These are phyloP conservation scores for Volvox reticuliferus DNA, from an alignment of 139 green algal species.

Conservation along the genomic window DNA sequence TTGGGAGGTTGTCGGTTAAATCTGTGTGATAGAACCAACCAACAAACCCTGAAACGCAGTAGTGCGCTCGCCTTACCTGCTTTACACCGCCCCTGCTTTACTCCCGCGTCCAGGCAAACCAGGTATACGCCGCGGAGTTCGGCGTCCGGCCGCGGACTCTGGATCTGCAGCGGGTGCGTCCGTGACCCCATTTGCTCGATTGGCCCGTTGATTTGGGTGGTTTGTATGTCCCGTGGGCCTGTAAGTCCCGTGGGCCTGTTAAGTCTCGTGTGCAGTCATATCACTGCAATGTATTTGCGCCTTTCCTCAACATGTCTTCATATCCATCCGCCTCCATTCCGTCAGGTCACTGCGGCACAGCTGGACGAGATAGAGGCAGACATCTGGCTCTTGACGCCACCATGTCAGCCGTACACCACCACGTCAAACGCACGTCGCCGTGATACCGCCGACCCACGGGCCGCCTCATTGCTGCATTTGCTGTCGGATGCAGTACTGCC, in stretches of 20 bases:
- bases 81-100: neutral
- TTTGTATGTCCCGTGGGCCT: too few species aligned
- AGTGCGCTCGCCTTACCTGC: neutral
- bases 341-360: slow-evolving; percentile 17
- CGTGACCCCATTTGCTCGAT: too few species aligned
- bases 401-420: slow-evolving; percentile 87
- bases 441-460: slow-evolving; percentile 32
- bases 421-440: neutral
- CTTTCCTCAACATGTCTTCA: too few species aligned
- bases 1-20: too few species aligned
- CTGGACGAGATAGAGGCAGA: slow-evolving; percentile 64
- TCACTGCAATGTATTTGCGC: too few species aligned
- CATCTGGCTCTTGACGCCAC: slow-evolving; percentile 77
- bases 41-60: too few species aligned
- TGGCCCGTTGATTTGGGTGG: too few species aligned
- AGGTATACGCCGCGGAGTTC: slow-evolving; percentile 77
- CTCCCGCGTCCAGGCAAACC: slow-evolving; percentile 69
- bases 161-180: slow-evolving; percentile 40
- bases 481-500: neutral
- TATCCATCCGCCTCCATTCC: too few species aligned
- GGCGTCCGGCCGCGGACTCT: slow-evolving; percentile 13
- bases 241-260: too few species aligned
- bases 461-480: slow-evolving; percentile 24
- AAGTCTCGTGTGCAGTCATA: too few species aligned
- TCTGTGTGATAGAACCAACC: too few species aligned